Evolutionary conservation across 2,329 filamentous ascomycete genomes (phyloP), one percentile per base, ranked within the genome.

Genomic region (Zasmidium cellare): DNA sequence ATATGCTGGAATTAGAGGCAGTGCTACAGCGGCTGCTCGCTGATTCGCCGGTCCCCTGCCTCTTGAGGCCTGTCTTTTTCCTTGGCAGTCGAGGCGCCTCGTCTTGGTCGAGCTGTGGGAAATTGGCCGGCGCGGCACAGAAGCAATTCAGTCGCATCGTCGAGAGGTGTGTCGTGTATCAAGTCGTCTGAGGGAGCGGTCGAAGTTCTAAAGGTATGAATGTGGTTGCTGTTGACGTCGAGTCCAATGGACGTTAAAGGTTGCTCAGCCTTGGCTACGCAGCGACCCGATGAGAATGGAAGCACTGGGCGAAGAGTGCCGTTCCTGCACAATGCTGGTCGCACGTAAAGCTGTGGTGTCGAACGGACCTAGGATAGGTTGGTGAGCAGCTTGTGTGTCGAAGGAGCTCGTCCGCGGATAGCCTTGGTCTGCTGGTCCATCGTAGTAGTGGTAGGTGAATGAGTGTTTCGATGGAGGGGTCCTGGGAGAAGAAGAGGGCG

Each of bases 111-210:
- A 60, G 20, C 38, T 45, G 45, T 48, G 51, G 61, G 54, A 50
- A 35, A 45, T 55, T 57, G 61, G 55, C 58, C 31, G 54, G 51
- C 9, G 53, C 49, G 19, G 62, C 45, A 47, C 64, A 66, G 56
- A 71, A 71, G 61, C 69, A 71, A 55, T 59, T 66, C 54, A 71
- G 58, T 18, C 58, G 63, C 69, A 71, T 71, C 38, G 25, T 67
- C 11, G 48, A 28, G 18, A 23, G 31, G 22, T 56, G 20, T 49
- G 51, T 57, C 16, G 55, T 56, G 53, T 44, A 16, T 44, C 23
- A 35, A 35, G 25, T 53, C 44, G 53, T 41, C 25, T 19, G 44
- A 18, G 35, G 23, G 49, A 44, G 50, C 35, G 25, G 50, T n/a
- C 46, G 20, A n/a, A 35, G 16, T 5, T 19, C 46, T 50, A n/a